Conservation (phyloP, 148 eudicot species). For the Dianthus caryophyllus region DNA sequence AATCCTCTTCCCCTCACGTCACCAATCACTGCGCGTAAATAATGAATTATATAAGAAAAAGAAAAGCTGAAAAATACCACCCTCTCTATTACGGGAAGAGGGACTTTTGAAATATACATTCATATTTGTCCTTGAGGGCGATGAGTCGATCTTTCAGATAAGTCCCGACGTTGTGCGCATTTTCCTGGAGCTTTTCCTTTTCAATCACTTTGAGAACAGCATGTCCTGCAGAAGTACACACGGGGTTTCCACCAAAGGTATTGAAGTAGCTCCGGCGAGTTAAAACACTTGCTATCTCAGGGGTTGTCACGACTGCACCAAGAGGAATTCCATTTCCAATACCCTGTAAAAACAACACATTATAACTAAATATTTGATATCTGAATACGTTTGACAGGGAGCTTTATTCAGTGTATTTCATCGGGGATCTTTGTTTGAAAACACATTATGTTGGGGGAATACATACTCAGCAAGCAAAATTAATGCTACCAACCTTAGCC, state of each 20-base stretch:
- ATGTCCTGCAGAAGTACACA: constrained; percentile 84
- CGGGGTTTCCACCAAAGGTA: constrained; percentile 98
- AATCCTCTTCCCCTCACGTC: constrained; percentile 97
- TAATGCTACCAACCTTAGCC: constrained; percentile 68
- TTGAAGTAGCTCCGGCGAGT: constrained; percentile 81
- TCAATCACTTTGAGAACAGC: constrained; percentile 92
- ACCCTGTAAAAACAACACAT: constrained; percentile 42
- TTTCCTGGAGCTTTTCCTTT: constrained; percentile 84
- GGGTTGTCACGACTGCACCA: constrained; percentile 96
- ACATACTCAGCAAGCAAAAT: neutral
- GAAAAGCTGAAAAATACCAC: too few species aligned
- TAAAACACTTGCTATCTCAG: constrained; percentile 84
- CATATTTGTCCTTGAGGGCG: constrained; percentile 68
- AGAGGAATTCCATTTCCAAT: constrained; percentile 97
- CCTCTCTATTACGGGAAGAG: neutral
- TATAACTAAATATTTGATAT: neutral
- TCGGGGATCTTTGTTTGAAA: neutral
- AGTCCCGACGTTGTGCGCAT: constrained; percentile 73
- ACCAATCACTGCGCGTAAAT: constrained; percentile 63
- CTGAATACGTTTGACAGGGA: neutral
- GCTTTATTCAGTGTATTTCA: neutral
- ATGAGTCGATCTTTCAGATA: constrained; percentile 71
- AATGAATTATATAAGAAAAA: too few species aligned
- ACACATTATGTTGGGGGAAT: neutral
- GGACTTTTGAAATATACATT: constrained; percentile 40